phyloP scores from a whole-genome alignment of 441 rosid genomes.

The Erodium moschatum region DNA sequence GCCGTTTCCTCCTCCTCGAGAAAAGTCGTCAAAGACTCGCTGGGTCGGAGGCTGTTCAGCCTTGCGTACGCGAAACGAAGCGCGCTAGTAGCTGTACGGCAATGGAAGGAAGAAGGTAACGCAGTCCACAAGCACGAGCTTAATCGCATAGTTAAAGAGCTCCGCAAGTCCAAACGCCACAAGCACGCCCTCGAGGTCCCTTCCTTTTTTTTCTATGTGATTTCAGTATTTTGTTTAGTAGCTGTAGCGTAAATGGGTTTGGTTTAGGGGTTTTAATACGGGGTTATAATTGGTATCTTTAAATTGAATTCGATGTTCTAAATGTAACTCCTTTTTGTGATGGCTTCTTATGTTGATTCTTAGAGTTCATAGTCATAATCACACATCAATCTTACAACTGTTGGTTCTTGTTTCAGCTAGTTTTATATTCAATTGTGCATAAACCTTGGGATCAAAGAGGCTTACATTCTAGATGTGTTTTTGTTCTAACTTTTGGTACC shows the following conservation, averaged over 20 bases:
- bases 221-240: neutral
- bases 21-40: conserved; percentile 38
- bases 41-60: conserved; percentile 63
- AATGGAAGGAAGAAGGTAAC: conserved; percentile 77
- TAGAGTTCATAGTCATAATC: too few species aligned
- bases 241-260: too few species aligned
- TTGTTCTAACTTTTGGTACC: neutral
- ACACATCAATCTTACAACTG: too few species aligned
- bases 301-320: neutral
- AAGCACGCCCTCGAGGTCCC: conserved; percentile 84
- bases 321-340: neutral
- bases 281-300: neutral
- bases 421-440: too few species aligned
- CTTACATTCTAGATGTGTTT: neutral
- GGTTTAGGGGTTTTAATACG: neutral
- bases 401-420: too few species aligned
- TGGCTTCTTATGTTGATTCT: neutral
- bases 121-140: conserved; percentile 70
- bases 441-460: too few species aligned
- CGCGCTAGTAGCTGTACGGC: conserved; percentile 53
- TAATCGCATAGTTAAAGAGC: conserved; percentile 73
- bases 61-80: conserved; percentile 66
- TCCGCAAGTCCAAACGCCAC: conserved; percentile 73
- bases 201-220: neutral
- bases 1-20: neutral